Evolutionary conservation across 495 filamentous ascomycete genomes (phyloP).

Genomic region (Bathelium albidoporum): DNA sequence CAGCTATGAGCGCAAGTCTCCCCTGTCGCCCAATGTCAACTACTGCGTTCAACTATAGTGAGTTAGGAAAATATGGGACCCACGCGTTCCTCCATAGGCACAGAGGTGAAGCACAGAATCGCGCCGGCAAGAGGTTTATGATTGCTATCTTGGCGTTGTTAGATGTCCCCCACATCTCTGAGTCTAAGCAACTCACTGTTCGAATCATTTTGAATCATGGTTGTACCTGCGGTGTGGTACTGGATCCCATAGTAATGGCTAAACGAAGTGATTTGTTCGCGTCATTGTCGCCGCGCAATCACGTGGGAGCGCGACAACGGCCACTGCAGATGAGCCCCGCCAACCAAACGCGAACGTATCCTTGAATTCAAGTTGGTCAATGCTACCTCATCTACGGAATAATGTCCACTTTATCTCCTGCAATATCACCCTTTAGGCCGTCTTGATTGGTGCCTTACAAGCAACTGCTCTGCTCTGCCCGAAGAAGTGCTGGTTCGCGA

Average conservation of each 20-base stretch:
- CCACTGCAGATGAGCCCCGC: too few species aligned
- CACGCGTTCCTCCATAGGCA: conserved; percentile 73
- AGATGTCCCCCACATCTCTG: background rate
- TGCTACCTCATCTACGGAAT: too few species aligned
- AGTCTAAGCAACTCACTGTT: background rate
- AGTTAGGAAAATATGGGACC: conserved; percentile 23
- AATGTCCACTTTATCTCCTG: too few species aligned
- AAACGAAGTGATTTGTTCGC: background rate
- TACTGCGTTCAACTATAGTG: conserved; percentile 1
- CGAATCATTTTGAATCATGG: background rate
- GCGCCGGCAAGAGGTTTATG: conserved; percentile 60
- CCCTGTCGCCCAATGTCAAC: conserved; percentile 40
- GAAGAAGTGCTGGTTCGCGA: too few species aligned
- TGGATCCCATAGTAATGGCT: too few species aligned
- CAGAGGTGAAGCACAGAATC: conserved; percentile 84
- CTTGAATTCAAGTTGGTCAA: too few species aligned
- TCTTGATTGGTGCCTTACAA: too few species aligned
- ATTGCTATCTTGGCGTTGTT: conserved; percentile 13
- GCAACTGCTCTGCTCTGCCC: too few species aligned
- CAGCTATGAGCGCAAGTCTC: conserved; percentile 54
- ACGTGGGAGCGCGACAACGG: background rate
- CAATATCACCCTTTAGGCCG: too few species aligned
- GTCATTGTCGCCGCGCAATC: background rate
- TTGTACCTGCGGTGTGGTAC: too few species aligned
- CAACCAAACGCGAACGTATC: too few species aligned